Evolutionary conservation across 2,329 filamentous ascomycete genomes (phyloP), one percentile per base, ranked within the genome.

Genomic region (Aspergillus glaucus): DNA sequence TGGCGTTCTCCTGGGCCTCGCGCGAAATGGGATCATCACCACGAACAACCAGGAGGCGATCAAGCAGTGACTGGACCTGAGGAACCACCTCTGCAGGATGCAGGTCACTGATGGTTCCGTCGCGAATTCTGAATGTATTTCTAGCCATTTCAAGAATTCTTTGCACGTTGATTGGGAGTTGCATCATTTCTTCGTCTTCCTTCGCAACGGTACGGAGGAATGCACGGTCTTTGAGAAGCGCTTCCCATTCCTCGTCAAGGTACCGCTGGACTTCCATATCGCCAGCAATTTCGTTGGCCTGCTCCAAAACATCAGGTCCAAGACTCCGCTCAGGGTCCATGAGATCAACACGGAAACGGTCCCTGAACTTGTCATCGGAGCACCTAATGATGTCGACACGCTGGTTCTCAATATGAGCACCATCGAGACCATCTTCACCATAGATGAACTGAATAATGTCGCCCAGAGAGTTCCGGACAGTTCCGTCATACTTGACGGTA

Each of bases 381-480:
- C 88, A 84, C 56, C 84, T 86, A 66, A 97, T 87, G 64, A 88
- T 85, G 60, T 95, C 89, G 55, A 98, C 82, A 47, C 82, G 82
- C 70, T 98, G 94, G 62, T 90, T 88, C 74, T 99, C 93, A 50
- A 99, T 97, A 67, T 86, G 82, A 56, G 87, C 87, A 63, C 88
- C 94, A 68, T 98, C 94, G 6, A 97, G 79, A 63, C 93, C 94
- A 69, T 98, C 94, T 68, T 98, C 93, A 64, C 93, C 93, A 58
- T 98, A 98, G 52, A 96, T 79, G 74, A 98, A 98, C 65, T 98
- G 92, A 47, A 98, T 85, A 54, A 98, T 87, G 61, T 98, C 94
- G 42, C 93, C 93, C 41, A 97, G 79, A 2, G 93, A 98, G 71
- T 98, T 98, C 51, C 93, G 86, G 24, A 98, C 90, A 5, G 93